These are phyloP conservation scores for Leccinum boreale DNA, from an alignment of 768 basidiomycete genomes.

Conservation along the genomic window DNA sequence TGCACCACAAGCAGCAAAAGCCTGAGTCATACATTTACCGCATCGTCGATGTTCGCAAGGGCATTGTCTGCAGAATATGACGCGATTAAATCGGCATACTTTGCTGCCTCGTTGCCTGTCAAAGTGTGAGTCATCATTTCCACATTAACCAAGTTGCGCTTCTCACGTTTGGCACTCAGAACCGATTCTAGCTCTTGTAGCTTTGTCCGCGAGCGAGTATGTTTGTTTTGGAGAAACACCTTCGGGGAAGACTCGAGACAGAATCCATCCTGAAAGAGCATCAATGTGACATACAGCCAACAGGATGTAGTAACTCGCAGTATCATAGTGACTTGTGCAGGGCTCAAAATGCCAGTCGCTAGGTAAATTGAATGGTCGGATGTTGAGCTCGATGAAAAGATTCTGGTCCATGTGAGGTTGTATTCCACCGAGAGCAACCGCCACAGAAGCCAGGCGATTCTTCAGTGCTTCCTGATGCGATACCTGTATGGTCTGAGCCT, in stretches of 20 bases:
- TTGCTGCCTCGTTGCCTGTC: conserved; percentile 54
- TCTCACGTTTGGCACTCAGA: conserved; percentile 60
- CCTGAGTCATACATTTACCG: conserved; percentile 20
- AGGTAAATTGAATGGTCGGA: conserved; percentile 61
- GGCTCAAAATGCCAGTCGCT: conserved; percentile 75
- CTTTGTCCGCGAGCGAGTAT: conserved; percentile 56
- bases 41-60: conserved; percentile 51
- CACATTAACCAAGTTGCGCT: background rate
- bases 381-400: conserved; percentile 71
- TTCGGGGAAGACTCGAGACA: conserved; percentile 69
- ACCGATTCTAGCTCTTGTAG: conserved; percentile 59
- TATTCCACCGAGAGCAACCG: conserved; percentile 48
- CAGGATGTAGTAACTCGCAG: conserved; percentile 40
- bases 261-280: conserved; percentile 38
- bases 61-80: conserved; percentile 46
- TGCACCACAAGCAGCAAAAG: background rate
- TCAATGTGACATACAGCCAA: background rate
- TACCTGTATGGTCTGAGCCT: conserved; percentile 57
- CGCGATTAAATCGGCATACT: conserved; percentile 43
- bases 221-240: conserved; percentile 77
- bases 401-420: conserved; percentile 60
- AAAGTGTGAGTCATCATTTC: conserved; percentile 4
- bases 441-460: conserved; percentile 43
- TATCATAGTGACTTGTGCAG: conserved; percentile 72
- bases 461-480: conserved; percentile 60